phyloP scores from a whole-genome alignment of 1,284 basidiomycete genomes.

The Stygiomarasmius scandens region DNA sequence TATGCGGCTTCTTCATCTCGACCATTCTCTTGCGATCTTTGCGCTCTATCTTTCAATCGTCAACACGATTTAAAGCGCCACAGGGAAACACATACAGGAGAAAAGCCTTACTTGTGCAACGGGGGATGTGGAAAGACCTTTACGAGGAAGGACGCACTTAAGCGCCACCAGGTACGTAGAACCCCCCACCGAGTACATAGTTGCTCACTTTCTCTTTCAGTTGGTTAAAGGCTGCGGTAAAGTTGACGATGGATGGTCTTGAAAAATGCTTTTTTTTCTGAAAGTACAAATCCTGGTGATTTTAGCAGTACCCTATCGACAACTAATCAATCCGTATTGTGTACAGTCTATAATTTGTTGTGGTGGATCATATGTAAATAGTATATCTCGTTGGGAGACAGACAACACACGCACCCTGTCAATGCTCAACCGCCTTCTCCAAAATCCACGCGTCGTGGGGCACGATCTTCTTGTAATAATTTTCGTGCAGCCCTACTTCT shows the following conservation, averaged over 20 bases:
- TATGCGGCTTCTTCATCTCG: conserved; percentile 68
- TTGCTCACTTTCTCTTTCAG: conserved; percentile 40
- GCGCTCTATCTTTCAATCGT: conserved; percentile 79
- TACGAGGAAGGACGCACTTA: conserved; percentile 80
- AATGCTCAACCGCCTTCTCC: conserved; percentile 48
- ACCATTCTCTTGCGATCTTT: conserved; percentile 77
- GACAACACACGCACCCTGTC: conserved; percentile 6
- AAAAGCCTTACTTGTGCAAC: conserved; percentile 79
- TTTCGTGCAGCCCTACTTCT: conserved; percentile 61
- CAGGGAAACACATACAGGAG: conserved; percentile 78
- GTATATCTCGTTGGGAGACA: neutral
- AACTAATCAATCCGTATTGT: neutral
- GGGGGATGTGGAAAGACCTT: conserved; percentile 83
- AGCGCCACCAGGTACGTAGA: conserved; percentile 70
- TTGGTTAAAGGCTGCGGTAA: conserved; percentile 78
- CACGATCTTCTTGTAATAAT: conserved; percentile 82
- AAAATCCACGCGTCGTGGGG: conserved; percentile 82
- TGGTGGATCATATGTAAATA: conserved; percentile 5
- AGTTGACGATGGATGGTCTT: conserved; percentile 54
- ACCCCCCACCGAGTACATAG: conserved; percentile 9
- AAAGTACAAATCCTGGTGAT: neutral
- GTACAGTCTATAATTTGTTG: conserved; percentile 1
- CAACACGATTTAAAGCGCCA: conserved; percentile 82
- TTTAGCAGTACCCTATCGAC: conserved; percentile 1
- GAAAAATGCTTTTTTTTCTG: neutral